phyloP scores from a whole-genome alignment of 805 yeast species.

The Monosporozyma siamensis region DNA sequence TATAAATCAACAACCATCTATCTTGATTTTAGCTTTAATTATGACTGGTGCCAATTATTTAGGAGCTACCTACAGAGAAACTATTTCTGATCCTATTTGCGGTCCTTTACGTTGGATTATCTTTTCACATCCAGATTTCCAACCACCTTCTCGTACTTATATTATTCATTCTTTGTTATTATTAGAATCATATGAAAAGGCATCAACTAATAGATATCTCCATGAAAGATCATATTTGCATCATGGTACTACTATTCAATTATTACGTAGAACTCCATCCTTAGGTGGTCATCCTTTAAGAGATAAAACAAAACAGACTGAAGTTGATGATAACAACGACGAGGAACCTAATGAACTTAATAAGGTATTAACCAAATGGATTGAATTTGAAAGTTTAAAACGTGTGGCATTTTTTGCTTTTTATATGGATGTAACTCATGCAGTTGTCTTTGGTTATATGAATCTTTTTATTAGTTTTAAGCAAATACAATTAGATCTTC shows the following conservation, averaged over 20 bases:
- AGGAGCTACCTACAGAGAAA: constrained; percentile 20
- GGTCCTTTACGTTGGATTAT: constrained; percentile 56
- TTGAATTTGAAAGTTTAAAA: constrained; percentile 69
- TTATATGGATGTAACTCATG: constrained; percentile 70
- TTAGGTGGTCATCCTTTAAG: constrained; percentile 58
- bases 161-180: constrained; percentile 64
- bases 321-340: not conserved
- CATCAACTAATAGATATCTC: constrained; percentile 52
- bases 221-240: constrained; percentile 82
- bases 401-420: constrained; percentile 75
- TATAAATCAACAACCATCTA: constrained; percentile 42
- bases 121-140: constrained; percentile 62
- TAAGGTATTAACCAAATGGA: constrained; percentile 43
- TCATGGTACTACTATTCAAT: constrained; percentile 78
- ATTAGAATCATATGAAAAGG: constrained; percentile 73
- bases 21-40: constrained; percentile 46
- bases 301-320: constrained; percentile 5
- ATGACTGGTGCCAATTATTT: constrained; percentile 44
- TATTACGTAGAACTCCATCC: constrained; percentile 65
- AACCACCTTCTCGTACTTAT: constrained; percentile 70
- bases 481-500: constrained; percentile 52
- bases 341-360: constrained; percentile 17
- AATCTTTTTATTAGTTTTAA: constrained; percentile 43
- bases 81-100: constrained; percentile 29
- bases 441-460: constrained; percentile 69